A percentile compares a stretch with the other conserved stretches of the same genome.
These are phyloP conservation scores for Dothideomycetidae sp. DNA, from an alignment of 2,329 filamentous ascomycete genomes.

Conservation along the genomic window DNA sequence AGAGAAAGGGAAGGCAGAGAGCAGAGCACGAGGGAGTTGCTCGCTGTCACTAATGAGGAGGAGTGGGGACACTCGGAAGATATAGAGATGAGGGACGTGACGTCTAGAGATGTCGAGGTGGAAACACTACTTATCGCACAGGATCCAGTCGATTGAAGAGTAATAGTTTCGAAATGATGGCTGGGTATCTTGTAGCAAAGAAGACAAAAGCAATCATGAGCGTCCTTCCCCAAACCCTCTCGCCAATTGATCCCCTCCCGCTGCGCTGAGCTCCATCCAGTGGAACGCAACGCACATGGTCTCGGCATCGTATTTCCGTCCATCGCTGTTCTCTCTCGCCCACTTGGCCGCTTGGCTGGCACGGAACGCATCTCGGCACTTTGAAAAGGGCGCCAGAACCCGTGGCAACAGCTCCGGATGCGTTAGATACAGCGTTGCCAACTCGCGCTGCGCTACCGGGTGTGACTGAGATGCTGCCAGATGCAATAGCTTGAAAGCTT, in stretches of 20 bases:
- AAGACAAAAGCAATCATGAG: no score
- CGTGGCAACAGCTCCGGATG: conserved; percentile 72
- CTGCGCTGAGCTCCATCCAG: conserved; percentile 87
- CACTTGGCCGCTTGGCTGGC: conserved; percentile 55
- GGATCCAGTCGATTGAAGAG: no score
- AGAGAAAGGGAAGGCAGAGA: background rate
- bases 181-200: no score
- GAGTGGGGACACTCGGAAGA: no score
- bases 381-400: conserved; percentile 69
- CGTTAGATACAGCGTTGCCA: conserved; percentile 85
- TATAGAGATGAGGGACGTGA: no score
- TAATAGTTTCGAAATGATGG: no score
- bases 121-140: no score
- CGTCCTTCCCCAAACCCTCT: conserved; percentile 18
- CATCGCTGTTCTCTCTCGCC: conserved; percentile 43
- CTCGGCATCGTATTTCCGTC: conserved; percentile 59
- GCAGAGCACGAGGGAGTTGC: no score
- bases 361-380: conserved; percentile 80
- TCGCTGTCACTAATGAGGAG: no score
- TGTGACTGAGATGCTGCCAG: conserved; percentile 90
- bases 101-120: no score
- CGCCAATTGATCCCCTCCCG: conserved; percentile 75
- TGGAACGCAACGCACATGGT: conserved; percentile 91
- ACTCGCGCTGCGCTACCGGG: conserved; percentile 75
- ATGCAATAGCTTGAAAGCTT: conserved; percentile 79